phyloP scores from a whole-genome alignment of 257 asterid species.

The Haberlea rhodopensis region DNA sequence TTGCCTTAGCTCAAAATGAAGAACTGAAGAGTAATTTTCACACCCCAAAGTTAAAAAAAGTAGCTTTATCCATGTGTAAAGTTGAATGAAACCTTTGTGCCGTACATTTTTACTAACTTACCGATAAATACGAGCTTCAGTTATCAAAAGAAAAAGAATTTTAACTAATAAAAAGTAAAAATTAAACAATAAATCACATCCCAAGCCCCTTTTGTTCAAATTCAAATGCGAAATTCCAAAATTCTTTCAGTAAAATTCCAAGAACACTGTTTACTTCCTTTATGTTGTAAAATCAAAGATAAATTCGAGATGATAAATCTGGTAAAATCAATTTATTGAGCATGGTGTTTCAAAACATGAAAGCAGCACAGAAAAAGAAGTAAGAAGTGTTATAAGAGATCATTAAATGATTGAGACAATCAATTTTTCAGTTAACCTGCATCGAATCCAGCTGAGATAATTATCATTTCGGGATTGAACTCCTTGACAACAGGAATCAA shows the following conservation, averaged over 20 bases:
- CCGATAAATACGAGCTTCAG: neutral
- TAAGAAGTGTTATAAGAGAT: slow-evolving; percentile 14
- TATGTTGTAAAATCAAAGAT: neutral
- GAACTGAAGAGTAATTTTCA: neutral
- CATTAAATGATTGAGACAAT: slow-evolving; percentile 4
- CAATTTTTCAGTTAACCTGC: slow-evolving; percentile 61
- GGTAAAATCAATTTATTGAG: neutral
- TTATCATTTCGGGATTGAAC: slow-evolving; percentile 74
- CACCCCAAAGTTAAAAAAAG: neutral
- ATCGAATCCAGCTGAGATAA: slow-evolving; percentile 95
- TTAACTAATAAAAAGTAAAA: neutral
- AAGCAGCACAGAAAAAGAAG: neutral
- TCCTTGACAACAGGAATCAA: slow-evolving; percentile 85
- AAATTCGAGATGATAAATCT: neutral
- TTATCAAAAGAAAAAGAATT: too few relatives aligned
- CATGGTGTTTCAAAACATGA: neutral
- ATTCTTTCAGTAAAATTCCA: neutral
- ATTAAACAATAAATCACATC: too few relatives aligned
- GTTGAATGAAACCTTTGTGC: neutral
- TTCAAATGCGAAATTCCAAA: neutral
- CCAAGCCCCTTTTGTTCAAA: neutral
- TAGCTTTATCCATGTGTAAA: too few relatives aligned
- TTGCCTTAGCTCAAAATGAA: neutral
- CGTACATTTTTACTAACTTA: neutral
- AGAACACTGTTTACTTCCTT: neutral